Evolutionary conservation across 2,329 filamentous ascomycete genomes (phyloP).

Genomic region (Blastomyces silverae): DNA sequence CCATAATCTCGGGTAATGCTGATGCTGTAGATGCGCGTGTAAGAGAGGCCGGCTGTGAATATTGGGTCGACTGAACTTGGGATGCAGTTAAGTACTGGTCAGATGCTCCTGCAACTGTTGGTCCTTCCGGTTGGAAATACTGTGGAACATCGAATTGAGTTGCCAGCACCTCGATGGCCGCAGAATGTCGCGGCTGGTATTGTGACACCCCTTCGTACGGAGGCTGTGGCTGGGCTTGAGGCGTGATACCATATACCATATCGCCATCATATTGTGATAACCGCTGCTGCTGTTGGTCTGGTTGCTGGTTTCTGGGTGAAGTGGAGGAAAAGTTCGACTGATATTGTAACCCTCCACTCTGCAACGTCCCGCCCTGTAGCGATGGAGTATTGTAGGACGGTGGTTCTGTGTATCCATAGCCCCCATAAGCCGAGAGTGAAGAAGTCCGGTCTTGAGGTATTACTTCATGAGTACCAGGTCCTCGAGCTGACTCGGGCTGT

Average conservation of each 20-base stretch:
- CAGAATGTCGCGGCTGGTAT: conserved; percentile 68
- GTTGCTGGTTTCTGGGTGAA: conserved; percentile 34
- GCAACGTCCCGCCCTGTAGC: conserved; percentile 42
- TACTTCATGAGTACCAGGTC: conserved; percentile 25
- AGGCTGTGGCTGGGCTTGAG: conserved; percentile 54
- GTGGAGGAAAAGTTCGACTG: conserved; percentile 59
- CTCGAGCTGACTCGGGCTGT: conserved; percentile 30
- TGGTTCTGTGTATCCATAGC: conserved; percentile 53
- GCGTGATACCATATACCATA: conserved; percentile 74
- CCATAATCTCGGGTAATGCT: conserved; percentile 49
- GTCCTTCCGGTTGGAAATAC: conserved; percentile 64
- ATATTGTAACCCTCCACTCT: conserved; percentile 55
- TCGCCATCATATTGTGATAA: conserved; percentile 53
- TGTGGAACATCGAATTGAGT: conserved; percentile 62
- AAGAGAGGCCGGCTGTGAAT: conserved; percentile 56
- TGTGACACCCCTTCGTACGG: conserved; percentile 68
- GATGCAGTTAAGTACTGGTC: conserved; percentile 60
- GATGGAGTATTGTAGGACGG: conserved; percentile 50
- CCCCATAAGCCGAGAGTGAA: conserved; percentile 36
- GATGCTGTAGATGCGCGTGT: conserved; percentile 46
- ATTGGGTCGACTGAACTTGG: conserved; percentile 47
- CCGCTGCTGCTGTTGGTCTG: conserved; percentile 47
- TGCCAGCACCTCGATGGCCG: conserved; percentile 69
- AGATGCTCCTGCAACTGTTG: conserved; percentile 56
- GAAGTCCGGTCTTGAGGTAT: conserved; percentile 34